phyloP scores from a whole-genome alignment of 768 basidiomycete genomes.

The Trametes cingulata region DNA sequence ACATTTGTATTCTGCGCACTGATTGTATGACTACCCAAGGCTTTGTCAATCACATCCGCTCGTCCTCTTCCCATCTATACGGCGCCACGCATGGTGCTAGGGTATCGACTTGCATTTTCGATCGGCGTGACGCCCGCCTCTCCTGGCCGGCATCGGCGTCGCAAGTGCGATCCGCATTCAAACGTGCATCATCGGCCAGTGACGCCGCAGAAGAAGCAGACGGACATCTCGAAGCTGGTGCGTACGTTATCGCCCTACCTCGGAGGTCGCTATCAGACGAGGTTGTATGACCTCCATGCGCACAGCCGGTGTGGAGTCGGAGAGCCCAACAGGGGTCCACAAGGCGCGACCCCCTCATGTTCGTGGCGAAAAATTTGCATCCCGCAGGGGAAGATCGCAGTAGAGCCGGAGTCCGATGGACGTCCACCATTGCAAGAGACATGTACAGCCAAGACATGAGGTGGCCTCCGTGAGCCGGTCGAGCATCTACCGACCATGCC shows the following conservation, averaged over 20 bases:
- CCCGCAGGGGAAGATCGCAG: constrained; percentile 3
- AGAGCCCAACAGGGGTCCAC: constrained; percentile 10
- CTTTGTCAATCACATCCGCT: background rate
- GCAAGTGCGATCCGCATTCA: background rate
- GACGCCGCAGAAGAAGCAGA: background rate
- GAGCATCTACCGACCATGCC: background rate
- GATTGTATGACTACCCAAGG: constrained; percentile 11
- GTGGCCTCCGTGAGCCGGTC: background rate
- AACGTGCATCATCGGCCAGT: constrained; percentile 7
- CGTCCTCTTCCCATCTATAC: background rate
- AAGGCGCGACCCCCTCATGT: background rate
- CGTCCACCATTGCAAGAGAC: background rate
- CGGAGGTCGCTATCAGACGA: constrained; percentile 11
- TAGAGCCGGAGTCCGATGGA: background rate
- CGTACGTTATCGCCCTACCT: constrained; percentile 14
- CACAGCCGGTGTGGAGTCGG: background rate
- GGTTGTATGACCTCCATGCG: background rate
- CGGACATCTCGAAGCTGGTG: constrained; percentile 11
- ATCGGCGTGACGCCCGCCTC: background rate
- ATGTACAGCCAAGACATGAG: background rate
- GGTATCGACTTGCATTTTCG: background rate
- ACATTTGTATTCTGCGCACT: constrained; percentile 11
- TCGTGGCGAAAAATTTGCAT: background rate
- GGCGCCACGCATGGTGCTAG: background rate
- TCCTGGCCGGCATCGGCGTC: background rate